Evolutionary conservation across 2,329 filamentous ascomycete species (phyloP), one percentile per base, ranked within the genome.

Genomic region (Nemania abortiva): DNA sequence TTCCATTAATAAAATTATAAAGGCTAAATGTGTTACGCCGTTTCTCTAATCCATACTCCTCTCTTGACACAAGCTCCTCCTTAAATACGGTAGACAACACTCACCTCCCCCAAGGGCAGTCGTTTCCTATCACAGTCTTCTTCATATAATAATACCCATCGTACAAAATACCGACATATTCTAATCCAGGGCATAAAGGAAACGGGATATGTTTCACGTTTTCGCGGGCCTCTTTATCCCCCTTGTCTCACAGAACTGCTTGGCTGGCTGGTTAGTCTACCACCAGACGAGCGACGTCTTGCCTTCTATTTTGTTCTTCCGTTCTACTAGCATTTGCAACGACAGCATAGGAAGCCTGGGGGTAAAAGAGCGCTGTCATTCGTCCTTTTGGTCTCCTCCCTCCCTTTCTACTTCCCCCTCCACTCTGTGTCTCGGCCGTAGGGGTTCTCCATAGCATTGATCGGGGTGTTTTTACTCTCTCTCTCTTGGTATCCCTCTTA

Each of bases 1-100:
- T 24, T 55, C 10, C 73, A 74, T 45, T 76, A 58, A 70, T 64
- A 54, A 31, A 34, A 56, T 31, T 47, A 18, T 47, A 18, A 61
- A 52, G 31, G 9, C 22, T n/a, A 47, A 59, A 3, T 13, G 24
- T 3, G 37, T 56, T 49, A 29, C 24, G 24, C 22, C 42, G 15
- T n/a, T 54, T 9, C 6, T 31, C 42, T 54, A 42, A 50, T 42
- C 24, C 42, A 22, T 31, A 31, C 31, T 53, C 47, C 49, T 50
- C 58, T 29, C 56, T 59, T 57, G 47, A 61, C 34, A 56, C n/a
- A 27, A 22, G 6, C 45, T 42, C 7, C 22, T 15, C 13, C 45
- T 50, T n/a, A 31, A 45, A 24, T 27, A 39, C n/a, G 9, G 47
- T 45, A 61, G 49, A 61, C 63, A 53, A 50, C 31, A 45, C 18